Percentiles rank a stretch among this genome's conserved stretches.
phyloP scores from a whole-genome alignment of 805 yeast species.

The Metschnikowia drakensbergensis region DNA sequence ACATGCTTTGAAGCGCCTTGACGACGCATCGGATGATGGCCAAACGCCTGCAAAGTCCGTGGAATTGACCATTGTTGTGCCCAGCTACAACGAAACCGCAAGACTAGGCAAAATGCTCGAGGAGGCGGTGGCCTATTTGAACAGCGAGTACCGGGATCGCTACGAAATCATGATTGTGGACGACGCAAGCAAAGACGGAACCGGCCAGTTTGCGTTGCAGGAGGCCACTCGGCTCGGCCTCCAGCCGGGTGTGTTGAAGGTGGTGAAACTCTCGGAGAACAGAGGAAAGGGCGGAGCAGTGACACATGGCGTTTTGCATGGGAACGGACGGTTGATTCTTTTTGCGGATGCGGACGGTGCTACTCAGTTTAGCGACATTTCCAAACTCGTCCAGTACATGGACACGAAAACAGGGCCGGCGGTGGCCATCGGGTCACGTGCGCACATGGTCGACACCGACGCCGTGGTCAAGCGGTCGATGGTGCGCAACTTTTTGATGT shows the following conservation, averaged over 20 bases:
- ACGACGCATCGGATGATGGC: not conserved
- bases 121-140: constrained; percentile 59
- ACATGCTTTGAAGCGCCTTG: constrained; percentile 33
- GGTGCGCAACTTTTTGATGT: constrained; percentile 87
- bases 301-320: constrained; percentile 79
- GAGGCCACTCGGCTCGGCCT: constrained; percentile 49
- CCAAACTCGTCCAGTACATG: constrained; percentile 46
- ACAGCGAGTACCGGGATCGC: constrained; percentile 26
- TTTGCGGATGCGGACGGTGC: constrained; percentile 99
- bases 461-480: constrained; percentile 94
- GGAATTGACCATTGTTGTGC: constrained; percentile 74
- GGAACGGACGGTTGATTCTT: constrained; percentile 67
- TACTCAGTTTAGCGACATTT: constrained; percentile 68
- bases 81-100: constrained; percentile 85
- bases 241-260: constrained; percentile 60
- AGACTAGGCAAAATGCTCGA: constrained; percentile 69
- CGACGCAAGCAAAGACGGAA: constrained; percentile 86
- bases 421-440: constrained; percentile 87
- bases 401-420: constrained; percentile 40
- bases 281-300: constrained; percentile 96
- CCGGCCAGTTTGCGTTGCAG: constrained; percentile 66
- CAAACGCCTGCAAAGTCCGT: constrained; percentile 23
- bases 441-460: constrained; percentile 93
- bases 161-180: constrained; percentile 87
- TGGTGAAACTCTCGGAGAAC: constrained; percentile 65